Base-by-base conservation (phyloP, 805 yeast species). In the Saccharomycopsis fibuligera region DNA sequence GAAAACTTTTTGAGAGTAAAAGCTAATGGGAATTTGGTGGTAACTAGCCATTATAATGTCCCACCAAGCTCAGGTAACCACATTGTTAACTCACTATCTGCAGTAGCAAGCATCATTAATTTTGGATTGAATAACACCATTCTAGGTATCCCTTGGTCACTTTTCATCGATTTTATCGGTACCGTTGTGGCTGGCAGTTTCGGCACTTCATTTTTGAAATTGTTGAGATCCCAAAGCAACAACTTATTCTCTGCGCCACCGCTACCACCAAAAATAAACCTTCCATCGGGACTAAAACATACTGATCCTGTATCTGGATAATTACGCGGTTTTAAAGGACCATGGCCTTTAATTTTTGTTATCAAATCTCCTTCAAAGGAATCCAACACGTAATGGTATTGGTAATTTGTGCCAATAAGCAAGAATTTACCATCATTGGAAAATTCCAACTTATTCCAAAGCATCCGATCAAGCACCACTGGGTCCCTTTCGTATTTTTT, bases 391-490 rank as follows among this genome's bases (percentile, higher is more conserved):
- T 81, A 68, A 60, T 84, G 89, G 35, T 63, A 66, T 31, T 50
- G 52, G 35, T 53, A 44, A 38, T 66, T 63, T 2, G 81, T 71
- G 3, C 78, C 75, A 2, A 88, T 62, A 6, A 86, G 65, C 5
- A 90, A 54, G 51, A 70, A 68, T 57, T 80, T 81, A 23, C 90
- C 90, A 59, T 80, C 81, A 59, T 86, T 86, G 10, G 95, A 79
- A 61, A 89, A 86, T 62, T 87, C 95, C 21, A 86, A 53, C 56
- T 80, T 81, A 29, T 73, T 72, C 83, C 90, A 83, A 29, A 49
- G 33, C 41, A 41, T 35, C 10, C 49, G 33, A 6, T 52, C 49
- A 5, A 52, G 29, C 1, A 54, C 52, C 25, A 60, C 38, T n/a
- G 47, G 44, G 8, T 55, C 56, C 6, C 51, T 55, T 5, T 56